A percentile compares a stretch with the other conserved stretches of the same genome.
Conservation (phyloP, 2,329 filamentous ascomycete species). For the Neofusicoccum ribis region DNA sequence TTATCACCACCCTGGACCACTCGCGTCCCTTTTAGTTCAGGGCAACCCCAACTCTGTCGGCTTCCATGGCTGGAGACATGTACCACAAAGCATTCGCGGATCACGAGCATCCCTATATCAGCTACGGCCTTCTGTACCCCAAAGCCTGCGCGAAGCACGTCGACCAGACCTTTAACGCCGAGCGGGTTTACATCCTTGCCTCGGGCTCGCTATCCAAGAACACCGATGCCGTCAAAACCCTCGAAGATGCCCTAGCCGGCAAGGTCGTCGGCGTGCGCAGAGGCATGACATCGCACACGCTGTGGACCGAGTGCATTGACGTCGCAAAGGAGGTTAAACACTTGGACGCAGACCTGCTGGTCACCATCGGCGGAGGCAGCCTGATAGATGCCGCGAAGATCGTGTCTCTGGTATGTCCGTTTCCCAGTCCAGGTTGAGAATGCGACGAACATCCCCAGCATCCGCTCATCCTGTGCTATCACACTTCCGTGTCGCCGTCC, state of each 20-base stretch:
- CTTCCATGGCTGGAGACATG: neutral
- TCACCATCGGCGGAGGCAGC: constrained; percentile 58
- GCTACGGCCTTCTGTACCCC: constrained; percentile 50
- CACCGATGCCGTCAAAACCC: constrained; percentile 46
- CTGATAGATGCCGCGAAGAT: constrained; percentile 60
- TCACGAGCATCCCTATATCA: constrained; percentile 41
- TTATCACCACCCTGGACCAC: neutral
- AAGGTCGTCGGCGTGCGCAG: constrained; percentile 48
- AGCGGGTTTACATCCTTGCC: constrained; percentile 52
- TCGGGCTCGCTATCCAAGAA: constrained; percentile 52
- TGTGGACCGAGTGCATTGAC: constrained; percentile 54
- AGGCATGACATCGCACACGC: constrained; percentile 57
- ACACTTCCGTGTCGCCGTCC: neutral
- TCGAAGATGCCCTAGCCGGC: constrained; percentile 44
- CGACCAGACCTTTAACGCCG: constrained; percentile 45
- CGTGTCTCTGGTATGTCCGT: constrained; percentile 42
- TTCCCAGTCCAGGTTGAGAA: neutral
- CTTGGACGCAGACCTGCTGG: constrained; percentile 48
- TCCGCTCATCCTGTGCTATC: neutral
- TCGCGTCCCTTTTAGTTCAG: neutral
- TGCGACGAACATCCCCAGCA: neutral
- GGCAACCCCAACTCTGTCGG: neutral
- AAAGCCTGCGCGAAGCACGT: constrained; percentile 49
- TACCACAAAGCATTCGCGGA: constrained; percentile 21
- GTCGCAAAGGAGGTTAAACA: constrained; percentile 45